Conservation (phyloP, 257 asterid species). For the Nicotiana undulata region DNA sequence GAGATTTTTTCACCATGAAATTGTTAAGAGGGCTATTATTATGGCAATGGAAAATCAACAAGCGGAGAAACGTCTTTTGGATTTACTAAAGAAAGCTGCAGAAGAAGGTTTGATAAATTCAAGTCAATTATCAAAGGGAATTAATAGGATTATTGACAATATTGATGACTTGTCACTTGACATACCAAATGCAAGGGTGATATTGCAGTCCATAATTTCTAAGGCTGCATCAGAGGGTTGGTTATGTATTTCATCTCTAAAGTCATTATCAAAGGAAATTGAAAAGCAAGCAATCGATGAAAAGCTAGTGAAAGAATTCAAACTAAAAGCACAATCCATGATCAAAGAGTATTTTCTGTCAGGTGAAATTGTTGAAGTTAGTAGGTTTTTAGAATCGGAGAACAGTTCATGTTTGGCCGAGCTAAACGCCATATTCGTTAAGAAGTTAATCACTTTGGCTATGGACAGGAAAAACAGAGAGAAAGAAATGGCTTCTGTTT, state of each 20-base stretch:
- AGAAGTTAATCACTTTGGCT: constrained; percentile 71
- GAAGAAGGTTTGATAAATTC: constrained; percentile 77
- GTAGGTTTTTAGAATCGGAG: constrained; percentile 60
- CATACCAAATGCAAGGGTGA: constrained; percentile 67
- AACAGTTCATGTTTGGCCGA: constrained; percentile 35
- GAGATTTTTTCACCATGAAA: constrained; percentile 85
- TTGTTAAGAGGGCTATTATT: constrained; percentile 69
- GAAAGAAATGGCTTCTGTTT: constrained; percentile 90
- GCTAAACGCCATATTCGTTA: constrained; percentile 69
- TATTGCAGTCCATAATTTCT: constrained; percentile 61
- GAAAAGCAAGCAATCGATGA: constrained; percentile 48
- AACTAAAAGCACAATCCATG: constrained; percentile 57
- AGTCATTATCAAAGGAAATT: constrained; percentile 35
- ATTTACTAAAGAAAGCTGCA: constrained; percentile 50
- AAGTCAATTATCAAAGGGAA: constrained; percentile 83
- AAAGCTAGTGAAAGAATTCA: constrained; percentile 40
- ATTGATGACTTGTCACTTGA: constrained; percentile 75
- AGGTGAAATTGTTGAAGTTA: constrained; percentile 74
- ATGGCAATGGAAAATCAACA: constrained; percentile 81
- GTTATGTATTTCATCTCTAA: constrained; percentile 74
- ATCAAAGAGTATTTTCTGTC: constrained; percentile 75
- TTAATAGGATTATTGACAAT: constrained; percentile 61
- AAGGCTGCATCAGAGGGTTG: constrained; percentile 94
- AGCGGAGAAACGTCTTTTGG: constrained; percentile 48
- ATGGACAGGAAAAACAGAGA: constrained; percentile 92